Base-by-base conservation (phyloP, 345 rosid genomes). In the Kernera saxatilis region DNA sequence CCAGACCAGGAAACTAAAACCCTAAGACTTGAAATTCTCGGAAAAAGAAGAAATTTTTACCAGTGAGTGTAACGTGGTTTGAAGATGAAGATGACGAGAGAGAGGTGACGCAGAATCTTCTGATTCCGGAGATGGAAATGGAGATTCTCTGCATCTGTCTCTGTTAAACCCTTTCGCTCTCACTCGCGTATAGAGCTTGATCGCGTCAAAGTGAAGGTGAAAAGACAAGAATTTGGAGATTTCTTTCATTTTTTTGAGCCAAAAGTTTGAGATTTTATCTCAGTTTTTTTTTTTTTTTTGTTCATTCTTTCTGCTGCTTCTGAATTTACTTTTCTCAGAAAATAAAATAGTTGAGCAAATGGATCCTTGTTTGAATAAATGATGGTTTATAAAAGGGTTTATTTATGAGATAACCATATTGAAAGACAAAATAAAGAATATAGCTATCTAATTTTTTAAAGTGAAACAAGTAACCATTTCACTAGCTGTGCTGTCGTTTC, bases 141-240 rank as follows among this genome's bases (percentile, higher is more conserved):
- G 44, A 65, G 73, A 41, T 74, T 35, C 69, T 67, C 40, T 51
- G 69, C 78, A 74, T 74, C 45, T 62, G 67, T 74, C 45, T 62
- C 30, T 36, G 18, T 26, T 9, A 32, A 22, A 21, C 40, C 37
- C 40, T 44, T 32, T 30, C 55, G 32, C 52, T 51, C 60, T 40
- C 45, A 37, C 13, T 35, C 39, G 6, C 41, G n/a, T 19, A 5
- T 17, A 46, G 53, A 48, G 26, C 26, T 21, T 48, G 29, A 48
- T 19, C 8, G 14, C 53, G 26, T 12, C 5, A 48, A 10, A 21
- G 48, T 21, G 53, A 15, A 1, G 7, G 39, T 37, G 50, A 14
- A 6, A 11, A 22, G 15, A 48, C 53, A 22, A 0, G 2, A 5
- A 22, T 4, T 49, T 49, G 17, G 4, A 37, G 39, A 22, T 9